Conservation (phyloP, 352 stramenopile genomes). For the Phytophthora aleatoria region DNA sequence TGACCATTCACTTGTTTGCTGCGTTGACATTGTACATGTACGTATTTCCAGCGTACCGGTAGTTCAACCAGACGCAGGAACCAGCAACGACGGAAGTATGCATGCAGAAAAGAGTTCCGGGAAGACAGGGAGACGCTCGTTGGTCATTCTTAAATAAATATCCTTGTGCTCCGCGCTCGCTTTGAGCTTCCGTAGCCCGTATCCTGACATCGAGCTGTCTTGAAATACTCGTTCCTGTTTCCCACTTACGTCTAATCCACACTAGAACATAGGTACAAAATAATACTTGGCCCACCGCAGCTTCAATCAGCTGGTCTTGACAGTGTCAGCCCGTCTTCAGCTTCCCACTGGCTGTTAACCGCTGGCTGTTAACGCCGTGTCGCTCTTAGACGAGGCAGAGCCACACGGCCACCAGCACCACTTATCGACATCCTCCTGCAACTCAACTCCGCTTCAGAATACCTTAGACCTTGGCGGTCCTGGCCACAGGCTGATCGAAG, state of each 20-base stretch:
- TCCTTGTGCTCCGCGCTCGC: conserved; percentile 6
- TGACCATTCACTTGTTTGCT: conserved; percentile 30
- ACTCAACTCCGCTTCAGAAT: conserved; percentile 7
- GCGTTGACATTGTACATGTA: not conserved
- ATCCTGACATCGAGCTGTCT: conserved; percentile 15
- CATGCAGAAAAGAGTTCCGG: not conserved
- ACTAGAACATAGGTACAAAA: conserved; percentile 34
- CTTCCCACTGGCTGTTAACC: conserved; percentile 1
- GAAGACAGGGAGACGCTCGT: conserved; percentile 5
- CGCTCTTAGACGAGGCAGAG: conserved; percentile 13
- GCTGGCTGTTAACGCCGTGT: conserved; percentile 7
- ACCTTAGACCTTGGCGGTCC: conserved; percentile 24
- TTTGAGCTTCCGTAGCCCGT: not conserved
- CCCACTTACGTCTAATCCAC: conserved; percentile 33
- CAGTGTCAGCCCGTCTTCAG: not conserved
- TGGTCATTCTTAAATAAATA: conserved; percentile 37
- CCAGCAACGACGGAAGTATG: not conserved
- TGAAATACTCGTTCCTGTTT: conserved; percentile 24
- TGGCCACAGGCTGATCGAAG: conserved; percentile 38
- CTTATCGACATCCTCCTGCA: not conserved
- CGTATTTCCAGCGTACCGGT: not conserved
- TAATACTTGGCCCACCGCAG: conserved; percentile 14
- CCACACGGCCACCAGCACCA: conserved; percentile 10
- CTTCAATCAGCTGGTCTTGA: conserved; percentile 4
- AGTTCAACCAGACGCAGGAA: conserved; percentile 8